Evolutionary conservation across 2,329 filamentous ascomycete genomes (phyloP), one percentile per base, ranked within the genome.

Genomic region (Tympanopsis confertula): DNA sequence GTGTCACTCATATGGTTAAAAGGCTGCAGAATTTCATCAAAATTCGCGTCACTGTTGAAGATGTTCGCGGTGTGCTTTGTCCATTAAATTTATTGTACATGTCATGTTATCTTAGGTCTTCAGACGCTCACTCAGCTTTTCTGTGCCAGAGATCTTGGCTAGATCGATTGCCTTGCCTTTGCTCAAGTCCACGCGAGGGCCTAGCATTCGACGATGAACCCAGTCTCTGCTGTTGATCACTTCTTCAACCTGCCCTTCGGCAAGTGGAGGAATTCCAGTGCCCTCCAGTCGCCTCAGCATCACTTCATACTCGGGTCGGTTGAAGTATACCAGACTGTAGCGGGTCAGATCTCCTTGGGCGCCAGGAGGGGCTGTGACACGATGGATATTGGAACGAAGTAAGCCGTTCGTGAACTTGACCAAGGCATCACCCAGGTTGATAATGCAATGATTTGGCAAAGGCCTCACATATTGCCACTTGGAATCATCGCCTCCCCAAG

Each of bases 391-490:
- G 22, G 46, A 50, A 19, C 51, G 48, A 14, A 59, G 41, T 19
- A 58, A 26, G 2, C 56, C 55, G 24, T 47, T 46, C 1, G 52
- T 54, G 30, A 53, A 58, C 30, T 55, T 50, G 13, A 52, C 50
- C 45, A 59, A 51, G 5, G 57, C 52, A 35, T 62, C 58, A 0
- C 57, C 58, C 0, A 60, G 44, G 39, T 62, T 61, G 19, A 61
- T 50, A 15, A 62, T 55, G 4, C 51, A 54, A 37, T 52, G 50
- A 3, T 54, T 53, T 3, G 48, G 45, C 13, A 53, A 38, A 3
- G 58, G 58, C 26, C 49, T 48, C 0, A 62, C 55, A 38, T 54
- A 61, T 3, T 47, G 43, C 37, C 26, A 17, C 39, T 40, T 29
- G 17, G 46, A 41, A 19, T 46, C 42, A 15, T 41, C 28, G 1